Percentiles rank a stretch among this genome's conserved stretches.
Conservation (phyloP, 2,329 filamentous ascomycete genomes). For the Alternaria viburni region DNA sequence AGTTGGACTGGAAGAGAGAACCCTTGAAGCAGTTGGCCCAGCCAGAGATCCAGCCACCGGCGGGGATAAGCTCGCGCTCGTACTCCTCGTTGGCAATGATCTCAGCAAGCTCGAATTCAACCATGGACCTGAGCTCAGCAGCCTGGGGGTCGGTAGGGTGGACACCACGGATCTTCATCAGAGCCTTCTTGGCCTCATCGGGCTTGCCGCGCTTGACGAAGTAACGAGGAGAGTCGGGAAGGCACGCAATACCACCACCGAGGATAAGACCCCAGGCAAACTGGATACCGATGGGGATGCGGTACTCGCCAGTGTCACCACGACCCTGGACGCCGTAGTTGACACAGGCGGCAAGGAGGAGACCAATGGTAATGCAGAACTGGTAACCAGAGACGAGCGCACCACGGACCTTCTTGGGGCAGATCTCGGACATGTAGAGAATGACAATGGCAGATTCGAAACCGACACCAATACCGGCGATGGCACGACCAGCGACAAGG, state of each 20-base stretch:
- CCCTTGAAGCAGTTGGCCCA: conserved; percentile 73
- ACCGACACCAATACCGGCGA: conserved; percentile 10
- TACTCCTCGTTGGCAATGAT: conserved; percentile 91
- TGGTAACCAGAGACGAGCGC: conserved; percentile 79
- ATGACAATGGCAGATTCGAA: conserved; percentile 53
- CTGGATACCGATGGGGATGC: conserved; percentile 81
- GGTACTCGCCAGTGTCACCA: conserved; percentile 67
- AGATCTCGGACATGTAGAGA: conserved; percentile 83
- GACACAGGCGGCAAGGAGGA: conserved; percentile 76
- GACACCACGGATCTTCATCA: conserved; percentile 1
- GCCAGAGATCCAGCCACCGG: conserved; percentile 48
- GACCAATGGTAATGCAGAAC: conserved; percentile 81
- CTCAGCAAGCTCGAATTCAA: conserved; percentile 80
- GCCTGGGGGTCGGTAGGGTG: background rate
- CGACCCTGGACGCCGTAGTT: conserved; percentile 73
- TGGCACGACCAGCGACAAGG: background rate
- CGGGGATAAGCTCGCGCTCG: conserved; percentile 62
- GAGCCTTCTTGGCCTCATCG: conserved; percentile 58
- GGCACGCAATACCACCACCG: conserved; percentile 71
- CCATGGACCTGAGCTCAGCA: background rate
- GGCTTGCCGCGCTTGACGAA: conserved; percentile 84
- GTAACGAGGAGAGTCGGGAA: conserved; percentile 86
- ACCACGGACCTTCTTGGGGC: conserved; percentile 75
- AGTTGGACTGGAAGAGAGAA: conserved; percentile 58
- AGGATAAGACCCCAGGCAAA: conserved; percentile 82